Conservation (phyloP, 371 early-diverging fungal species). For the Hamiltosporidium tvaerminnensis region DNA sequence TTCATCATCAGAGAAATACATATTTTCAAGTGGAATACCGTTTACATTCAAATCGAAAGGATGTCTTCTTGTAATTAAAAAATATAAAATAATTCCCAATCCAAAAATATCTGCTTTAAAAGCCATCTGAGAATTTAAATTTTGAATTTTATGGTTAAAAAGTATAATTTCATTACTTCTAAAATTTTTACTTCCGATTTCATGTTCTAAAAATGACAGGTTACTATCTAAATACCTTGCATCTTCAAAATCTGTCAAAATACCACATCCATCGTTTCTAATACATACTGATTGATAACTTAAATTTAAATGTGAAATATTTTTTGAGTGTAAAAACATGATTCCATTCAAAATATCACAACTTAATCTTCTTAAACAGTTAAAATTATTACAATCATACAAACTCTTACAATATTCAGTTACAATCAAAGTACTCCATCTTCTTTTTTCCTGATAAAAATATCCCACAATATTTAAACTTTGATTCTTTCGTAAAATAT, state of each 20-base stretch:
- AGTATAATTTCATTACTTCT: conserved; percentile 6
- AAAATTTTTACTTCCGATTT: not conserved
- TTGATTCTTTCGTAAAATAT: not conserved
- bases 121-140: not conserved
- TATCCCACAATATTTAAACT: conserved; percentile 1
- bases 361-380: not conserved
- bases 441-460: conserved; percentile 2
- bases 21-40: too few species aligned
- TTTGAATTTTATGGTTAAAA: not conserved
- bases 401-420: not conserved
- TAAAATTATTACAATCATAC: not conserved
- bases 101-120: not conserved
- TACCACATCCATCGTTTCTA: not conserved
- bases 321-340: not conserved
- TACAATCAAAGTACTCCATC: not conserved
- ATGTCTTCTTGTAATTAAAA: conserved; percentile 4
- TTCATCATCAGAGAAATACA: not conserved
- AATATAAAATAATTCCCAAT: conserved; percentile 9
- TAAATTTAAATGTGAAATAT: conserved; percentile 1
- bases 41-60: conserved; percentile 5
- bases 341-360: not conserved
- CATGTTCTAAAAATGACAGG: not conserved
- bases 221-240: not conserved
- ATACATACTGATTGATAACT: not conserved
- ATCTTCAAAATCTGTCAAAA: conserved; percentile 2